Percentiles rank a stretch among this genome's conserved stretches.
Conservation (phyloP, 2,329 filamentous ascomycete species). For the Xylariaceae sp. region DNA sequence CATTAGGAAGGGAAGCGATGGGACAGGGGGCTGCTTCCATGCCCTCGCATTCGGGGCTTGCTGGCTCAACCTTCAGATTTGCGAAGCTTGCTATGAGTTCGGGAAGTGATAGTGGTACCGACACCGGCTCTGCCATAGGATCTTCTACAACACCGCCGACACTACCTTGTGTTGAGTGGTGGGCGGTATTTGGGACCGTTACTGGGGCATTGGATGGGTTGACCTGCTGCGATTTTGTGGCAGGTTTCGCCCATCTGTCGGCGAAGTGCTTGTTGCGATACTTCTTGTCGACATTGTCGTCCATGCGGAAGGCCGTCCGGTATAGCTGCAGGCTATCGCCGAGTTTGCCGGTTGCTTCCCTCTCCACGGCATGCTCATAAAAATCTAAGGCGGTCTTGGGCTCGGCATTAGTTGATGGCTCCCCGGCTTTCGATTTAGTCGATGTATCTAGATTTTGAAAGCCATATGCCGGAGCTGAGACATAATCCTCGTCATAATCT, state of each 20-base stretch:
- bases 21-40: slow-evolving; percentile 74
- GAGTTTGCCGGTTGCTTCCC: slow-evolving; percentile 77
- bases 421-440: slow-evolving; percentile 12
- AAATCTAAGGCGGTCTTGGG: slow-evolving; percentile 71
- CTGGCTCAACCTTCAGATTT: slow-evolving; percentile 61
- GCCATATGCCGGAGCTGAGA: slow-evolving; percentile 18
- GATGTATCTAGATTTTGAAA: slow-evolving; percentile 31
- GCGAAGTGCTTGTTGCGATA: slow-evolving; percentile 94
- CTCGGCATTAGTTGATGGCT: slow-evolving; percentile 17
- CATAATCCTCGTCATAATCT: slow-evolving; percentile 32
- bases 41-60: slow-evolving; percentile 66
- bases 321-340: slow-evolving; percentile 88
- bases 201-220: slow-evolving; percentile 42
- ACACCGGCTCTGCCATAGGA: too few relatives aligned
- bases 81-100: slow-evolving; percentile 77
- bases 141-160: background rate
- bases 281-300: slow-evolving; percentile 74
- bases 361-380: slow-evolving; percentile 87
- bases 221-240: slow-evolving; percentile 13
- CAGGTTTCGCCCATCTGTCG: slow-evolving; percentile 48
- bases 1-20: slow-evolving; percentile 72
- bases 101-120: slow-evolving; percentile 53
- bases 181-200: slow-evolving; percentile 50
- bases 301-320: slow-evolving; percentile 87
- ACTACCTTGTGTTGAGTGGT: slow-evolving; percentile 51